Evolutionary conservation across 257 asterid genomes (phyloP).

Genomic region (Nicotiana noctiflora): DNA sequence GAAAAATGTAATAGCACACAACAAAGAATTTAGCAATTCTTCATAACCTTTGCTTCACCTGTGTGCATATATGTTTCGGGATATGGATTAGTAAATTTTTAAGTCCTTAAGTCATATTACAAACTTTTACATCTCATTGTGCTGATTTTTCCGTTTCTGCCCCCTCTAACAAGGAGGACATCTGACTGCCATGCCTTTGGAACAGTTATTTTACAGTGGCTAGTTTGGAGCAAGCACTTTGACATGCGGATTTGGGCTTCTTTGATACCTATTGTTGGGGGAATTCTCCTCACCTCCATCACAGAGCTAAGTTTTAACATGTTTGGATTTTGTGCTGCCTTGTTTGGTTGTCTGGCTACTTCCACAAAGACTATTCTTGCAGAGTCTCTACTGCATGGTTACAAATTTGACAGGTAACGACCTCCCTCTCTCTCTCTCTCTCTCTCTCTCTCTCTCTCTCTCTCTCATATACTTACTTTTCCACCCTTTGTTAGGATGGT

Average conservation of each 20-base stretch:
- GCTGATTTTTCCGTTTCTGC: not conserved
- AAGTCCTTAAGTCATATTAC: not conserved
- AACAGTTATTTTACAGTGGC: slow-evolving; percentile 45
- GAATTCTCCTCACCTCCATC: slow-evolving; percentile 47
- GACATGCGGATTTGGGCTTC: slow-evolving; percentile 44
- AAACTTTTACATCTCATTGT: not conserved
- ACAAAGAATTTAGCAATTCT: not conserved
- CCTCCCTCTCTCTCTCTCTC: not conserved
- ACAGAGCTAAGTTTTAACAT: slow-evolving; percentile 43
- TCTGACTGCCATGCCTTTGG: slow-evolving; percentile 13
- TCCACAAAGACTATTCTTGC: slow-evolving; percentile 49
- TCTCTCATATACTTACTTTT: not conserved
- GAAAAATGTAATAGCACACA: not conserved
- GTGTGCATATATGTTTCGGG: not conserved
- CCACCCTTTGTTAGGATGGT: not conserved
- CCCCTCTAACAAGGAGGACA: not conserved
- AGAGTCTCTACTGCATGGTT: slow-evolving; percentile 42
- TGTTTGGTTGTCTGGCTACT: slow-evolving; percentile 48
- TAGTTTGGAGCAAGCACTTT: slow-evolving; percentile 41
- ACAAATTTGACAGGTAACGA: slow-evolving; percentile 40
- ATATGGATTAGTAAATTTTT: not conserved
- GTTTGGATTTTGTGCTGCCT: slow-evolving; percentile 43
- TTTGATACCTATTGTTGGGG: slow-evolving; percentile 45
- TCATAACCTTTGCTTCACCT: not conserved
- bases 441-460: not conserved